Base-by-base conservation (phyloP, 2,329 filamentous ascomycete genomes). In the Bipolaris cookei region DNA sequence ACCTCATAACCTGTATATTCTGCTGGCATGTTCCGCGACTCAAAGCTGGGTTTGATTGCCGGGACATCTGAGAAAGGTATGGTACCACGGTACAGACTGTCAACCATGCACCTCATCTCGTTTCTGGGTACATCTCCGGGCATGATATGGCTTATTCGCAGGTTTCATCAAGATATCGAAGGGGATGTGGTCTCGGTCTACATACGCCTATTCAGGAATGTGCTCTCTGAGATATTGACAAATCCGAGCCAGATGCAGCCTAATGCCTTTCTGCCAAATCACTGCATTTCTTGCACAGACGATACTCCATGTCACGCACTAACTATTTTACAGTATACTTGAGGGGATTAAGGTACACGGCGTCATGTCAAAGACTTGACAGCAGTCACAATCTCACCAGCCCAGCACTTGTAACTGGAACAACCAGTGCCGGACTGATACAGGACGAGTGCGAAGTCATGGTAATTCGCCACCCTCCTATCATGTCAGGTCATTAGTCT, bases 381-480 rank as follows among this genome's bases (percentile, higher is more conserved):
- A 48, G 18, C n/a, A 42, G 30, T n/a, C 20, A 59, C 52, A 44
- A 48, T n/a, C 25, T 47, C 30, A 21, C 20, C 30, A 50, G 34
- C 20, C 20, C 30, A 42, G 25, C 42, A 48, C 23, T 32, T 49
- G 56, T 54, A 53, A 50, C 52, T 14, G 45, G 42, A 38, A 32
- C 23, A 23, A 28, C 23, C 7, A 34, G 23, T 34, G 46, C 28
- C 37, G 16, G 32, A 11, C 38, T 13, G 13, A 48, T 32, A 4
- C 30, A 32, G 39, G 4, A 16, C 18, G 25, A 30, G 34, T 30
- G 28, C 28, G 28, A 30, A 30, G 28, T 30, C 28, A 30, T 35
- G 30, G 25, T 20, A 46, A 42, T 41, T 32, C 14, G 30, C 14
- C 21, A 10, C 18, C 34, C 6, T 14, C 7, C 34, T 28, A 16